Evolutionary conservation across 768 basidiomycete genomes (phyloP), one percentile per base, ranked within the genome.

Genomic region (Agrocybe chaxingu): DNA sequence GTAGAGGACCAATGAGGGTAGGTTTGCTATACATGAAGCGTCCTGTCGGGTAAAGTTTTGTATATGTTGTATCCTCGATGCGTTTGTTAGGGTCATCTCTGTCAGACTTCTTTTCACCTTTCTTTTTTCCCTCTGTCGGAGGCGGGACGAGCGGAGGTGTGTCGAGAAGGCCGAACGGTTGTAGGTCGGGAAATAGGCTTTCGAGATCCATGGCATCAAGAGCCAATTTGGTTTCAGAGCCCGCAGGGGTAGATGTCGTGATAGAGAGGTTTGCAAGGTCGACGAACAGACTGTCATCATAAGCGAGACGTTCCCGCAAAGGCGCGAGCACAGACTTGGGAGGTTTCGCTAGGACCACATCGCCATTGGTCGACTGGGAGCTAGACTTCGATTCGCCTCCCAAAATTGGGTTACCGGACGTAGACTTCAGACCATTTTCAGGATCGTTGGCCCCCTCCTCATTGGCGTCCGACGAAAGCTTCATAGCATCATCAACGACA

Each of bases 141-240:
- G 65, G 57, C 19, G 67, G 55, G 45, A 59, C 34, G 42, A 64
- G 53, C 13, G 68, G 63, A 58, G 74, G 55, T 53, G 78, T 57
- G 47, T 86, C 84, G 31, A 81, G 68, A 46, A 89, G 70, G 8
- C 70, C 71, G 36, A 82, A 72, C 8, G 83, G 78, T 32, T 80
- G 79, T 8, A 96, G 77, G 49, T 97, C 96, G 0, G 94, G 92
- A 64, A 97, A 97, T 37, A 98, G 80, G 31, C 87, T 70, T 54
- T 84, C 83, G 39, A 42, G 74, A 58, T 47, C 77, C 63, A 16
- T 67, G 63, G 13, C 62, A 62, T 72, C 67, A 9, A 60, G 59
- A 16, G 24, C 24, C 24, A 53, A 50, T 48, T 65, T 65, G 31
- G 54, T 37, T n/a, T 61, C 51, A 11, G 31, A 16, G 10, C 42